Base-by-base conservation (phyloP, 768 basidiomycete genomes). In the Russula brevipes region DNA sequence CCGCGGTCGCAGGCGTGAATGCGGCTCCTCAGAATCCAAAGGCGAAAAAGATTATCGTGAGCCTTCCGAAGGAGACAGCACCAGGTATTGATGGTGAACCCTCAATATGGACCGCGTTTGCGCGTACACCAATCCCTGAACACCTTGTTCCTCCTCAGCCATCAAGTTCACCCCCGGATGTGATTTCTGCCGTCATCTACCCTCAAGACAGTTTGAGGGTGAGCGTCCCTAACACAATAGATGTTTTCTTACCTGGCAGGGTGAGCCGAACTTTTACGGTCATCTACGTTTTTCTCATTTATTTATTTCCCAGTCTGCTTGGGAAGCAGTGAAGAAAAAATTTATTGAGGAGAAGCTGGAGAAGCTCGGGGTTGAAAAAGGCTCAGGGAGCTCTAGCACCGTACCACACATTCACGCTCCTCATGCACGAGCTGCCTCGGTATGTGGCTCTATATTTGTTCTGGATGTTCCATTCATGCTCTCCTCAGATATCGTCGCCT, bases 191-290 rank as follows among this genome's bases (percentile, higher is more conserved):
- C 50, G 83, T 85, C 50, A 67, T 75, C 12, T 86, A 81, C 73
- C 89, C 90, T 42, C 79, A 85, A n/a, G 89, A 92, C 70, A 73
- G 69, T 39, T 84, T 79, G 81, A 79, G 85, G 65, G 66, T 70
- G 39, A 72, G 76, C 47, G 73, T 89, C n/a, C 90, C 90, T 4
- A 73, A 79, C 60, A 81, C 83, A 2, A 79, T 93, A 49, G 89
- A 92, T 68, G 90, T 92, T 39, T 91, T 91, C 72, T 77, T 94
- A 35, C 91, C 91, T 14, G 87, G 87, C 57, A 89, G 86, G 82
- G 91, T 89, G 60, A 54, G 78, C 61, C 61, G 54, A 45, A 58
- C 51, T 51, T 54, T 41, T 60, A 3, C 44, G 31, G 49, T 63
- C 5, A 44, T 49, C 33, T 42, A 51, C 54, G 60, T 61, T 49